A percentile compares a stretch with the other conserved stretches of the same genome.
Conservation (phyloP, 805 yeast genomes). For the Schwanniomyces polymorphus region DNA sequence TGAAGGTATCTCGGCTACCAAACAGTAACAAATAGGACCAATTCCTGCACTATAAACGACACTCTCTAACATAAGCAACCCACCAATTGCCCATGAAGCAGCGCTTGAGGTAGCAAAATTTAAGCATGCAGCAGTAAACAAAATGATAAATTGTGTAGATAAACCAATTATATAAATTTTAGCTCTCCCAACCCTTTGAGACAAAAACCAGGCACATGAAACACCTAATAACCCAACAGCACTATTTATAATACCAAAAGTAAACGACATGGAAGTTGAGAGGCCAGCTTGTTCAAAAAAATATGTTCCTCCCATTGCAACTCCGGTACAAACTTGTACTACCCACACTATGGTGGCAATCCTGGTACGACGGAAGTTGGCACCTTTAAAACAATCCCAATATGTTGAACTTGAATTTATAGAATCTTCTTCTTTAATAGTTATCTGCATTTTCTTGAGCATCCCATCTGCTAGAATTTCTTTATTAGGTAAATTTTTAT, state of each 20-base stretch:
- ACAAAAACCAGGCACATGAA: slow-evolving; percentile 27
- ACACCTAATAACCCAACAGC: slow-evolving; percentile 30
- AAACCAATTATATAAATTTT: slow-evolving; percentile 37
- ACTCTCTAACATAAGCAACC: slow-evolving; percentile 16
- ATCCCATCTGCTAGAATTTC: not conserved
- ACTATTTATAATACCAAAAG: slow-evolving; percentile 33
- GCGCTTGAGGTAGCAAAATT: slow-evolving; percentile 21
- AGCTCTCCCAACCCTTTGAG: slow-evolving; percentile 39
- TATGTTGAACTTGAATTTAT: slow-evolving; percentile 17
- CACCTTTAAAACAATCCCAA: slow-evolving; percentile 45
- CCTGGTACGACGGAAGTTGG: slow-evolving; percentile 48
- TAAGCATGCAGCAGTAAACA: slow-evolving; percentile 43
- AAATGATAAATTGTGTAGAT: slow-evolving; percentile 25
- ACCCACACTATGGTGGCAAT: slow-evolving; percentile 22
- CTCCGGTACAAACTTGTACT: slow-evolving; percentile 22
- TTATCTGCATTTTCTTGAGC: slow-evolving; percentile 2
- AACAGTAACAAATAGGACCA: slow-evolving; percentile 27
- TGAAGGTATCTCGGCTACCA: slow-evolving; percentile 45
- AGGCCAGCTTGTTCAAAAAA: slow-evolving; percentile 39
- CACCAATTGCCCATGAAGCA: slow-evolving; percentile 18
- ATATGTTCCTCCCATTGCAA: slow-evolving; percentile 35
- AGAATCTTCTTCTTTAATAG: not conserved
- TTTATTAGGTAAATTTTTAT: not conserved
- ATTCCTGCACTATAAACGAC: slow-evolving; percentile 30
- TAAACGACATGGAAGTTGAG: slow-evolving; percentile 16